phyloP scores from a whole-genome alignment of 345 rosid genomes.

The Hibiscus mutabilis region DNA sequence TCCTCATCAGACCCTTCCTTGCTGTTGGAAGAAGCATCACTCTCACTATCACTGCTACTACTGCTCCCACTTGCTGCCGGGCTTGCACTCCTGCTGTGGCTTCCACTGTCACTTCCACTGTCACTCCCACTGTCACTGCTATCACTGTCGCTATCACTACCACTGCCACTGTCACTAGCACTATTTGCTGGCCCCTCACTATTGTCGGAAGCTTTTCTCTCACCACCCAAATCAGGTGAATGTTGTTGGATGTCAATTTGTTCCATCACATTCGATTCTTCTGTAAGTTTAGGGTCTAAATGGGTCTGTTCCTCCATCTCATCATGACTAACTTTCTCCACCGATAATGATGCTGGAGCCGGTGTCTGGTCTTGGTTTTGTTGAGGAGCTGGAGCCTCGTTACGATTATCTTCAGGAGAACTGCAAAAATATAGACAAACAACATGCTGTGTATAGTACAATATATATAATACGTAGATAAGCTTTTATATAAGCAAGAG shows the following conservation, averaged over 20 bases:
- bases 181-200: conserved; percentile 61
- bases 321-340: conserved; percentile 32
- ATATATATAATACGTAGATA: background rate
- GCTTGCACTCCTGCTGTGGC: conserved; percentile 43
- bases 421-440: conserved; percentile 31
- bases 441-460: background rate
- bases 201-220: conserved; percentile 53
- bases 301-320: conserved; percentile 32
- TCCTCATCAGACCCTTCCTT: conserved; percentile 90
- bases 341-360: conserved; percentile 35
- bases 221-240: conserved; percentile 49
- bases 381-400: conserved; percentile 37
- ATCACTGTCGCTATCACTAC: conserved; percentile 8
- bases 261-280: conserved; percentile 34
- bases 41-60: conserved; percentile 91
- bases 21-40: conserved; percentile 80
- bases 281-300: conserved; percentile 30
- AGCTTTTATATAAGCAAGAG: background rate
- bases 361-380: conserved; percentile 33
- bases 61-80: conserved; percentile 55
- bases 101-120: conserved; percentile 44
- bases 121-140: conserved; percentile 39
- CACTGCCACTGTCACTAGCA: conserved; percentile 67
- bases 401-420: conserved; percentile 61
- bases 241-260: conserved; percentile 39